phyloP scores from a whole-genome alignment of 371 early-diverging fungal species.

The Apophysomyces sp. region DNA sequence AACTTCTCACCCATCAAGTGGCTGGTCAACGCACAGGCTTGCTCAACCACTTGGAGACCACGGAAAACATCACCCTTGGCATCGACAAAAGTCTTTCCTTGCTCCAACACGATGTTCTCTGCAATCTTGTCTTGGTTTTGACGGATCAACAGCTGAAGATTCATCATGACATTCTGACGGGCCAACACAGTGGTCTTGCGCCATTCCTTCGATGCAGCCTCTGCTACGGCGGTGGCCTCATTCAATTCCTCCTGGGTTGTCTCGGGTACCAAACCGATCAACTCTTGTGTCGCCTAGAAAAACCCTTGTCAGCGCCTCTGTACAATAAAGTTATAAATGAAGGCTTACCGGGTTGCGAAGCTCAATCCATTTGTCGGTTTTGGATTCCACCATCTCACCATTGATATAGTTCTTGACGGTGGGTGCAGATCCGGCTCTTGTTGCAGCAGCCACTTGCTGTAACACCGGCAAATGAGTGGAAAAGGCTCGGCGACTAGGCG shows the following conservation, averaged over 20 bases:
- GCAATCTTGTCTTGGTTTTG: conserved; percentile 85
- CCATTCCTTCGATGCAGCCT: conserved; percentile 88
- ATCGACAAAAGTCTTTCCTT: conserved; percentile 94
- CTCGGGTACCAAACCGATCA: conserved; percentile 89
- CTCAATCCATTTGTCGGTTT: conserved; percentile 85
- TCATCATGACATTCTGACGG: conserved; percentile 91
- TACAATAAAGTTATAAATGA: too few species aligned
- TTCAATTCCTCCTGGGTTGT: conserved; percentile 85
- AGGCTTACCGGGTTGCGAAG: conserved; percentile 88
- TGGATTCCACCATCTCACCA: conserved; percentile 91
- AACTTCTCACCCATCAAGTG: conserved; percentile 83
- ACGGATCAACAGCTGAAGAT: conserved; percentile 86
- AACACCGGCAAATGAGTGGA: conserved; percentile 41
- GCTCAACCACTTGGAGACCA: conserved; percentile 92
- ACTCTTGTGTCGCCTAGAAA: conserved; percentile 86
- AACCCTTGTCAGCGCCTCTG: too few species aligned
- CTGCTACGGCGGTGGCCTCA: conserved; percentile 77
- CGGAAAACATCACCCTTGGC: conserved; percentile 92
- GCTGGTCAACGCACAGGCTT: conserved; percentile 79
- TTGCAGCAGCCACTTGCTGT: conserved; percentile 24
- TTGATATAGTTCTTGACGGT: conserved; percentile 83
- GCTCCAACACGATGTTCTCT: conserved; percentile 84
- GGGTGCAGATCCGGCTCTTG: conserved; percentile 36
- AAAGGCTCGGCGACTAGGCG: conserved; percentile 24
- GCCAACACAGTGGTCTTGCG: conserved; percentile 80